These are phyloP conservation scores for Curvularia eragrostidis DNA, from an alignment of 2,329 filamentous ascomycete genomes.

Conservation along the genomic window DNA sequence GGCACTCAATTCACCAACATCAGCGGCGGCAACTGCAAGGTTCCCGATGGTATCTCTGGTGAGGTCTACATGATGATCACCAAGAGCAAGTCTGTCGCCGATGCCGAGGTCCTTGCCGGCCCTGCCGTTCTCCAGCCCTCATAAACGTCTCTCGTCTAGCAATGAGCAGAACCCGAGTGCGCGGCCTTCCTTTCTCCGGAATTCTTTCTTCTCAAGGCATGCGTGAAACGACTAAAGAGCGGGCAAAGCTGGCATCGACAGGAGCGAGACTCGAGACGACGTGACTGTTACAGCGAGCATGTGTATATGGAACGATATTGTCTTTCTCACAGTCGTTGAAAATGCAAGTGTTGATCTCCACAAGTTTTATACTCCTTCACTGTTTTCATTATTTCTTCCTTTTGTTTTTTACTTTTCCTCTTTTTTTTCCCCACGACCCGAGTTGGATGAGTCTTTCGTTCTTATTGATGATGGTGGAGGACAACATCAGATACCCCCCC, in stretches of 20 bases:
- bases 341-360: conserved; percentile 48
- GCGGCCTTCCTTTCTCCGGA: conserved; percentile 16
- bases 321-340: conserved; percentile 45
- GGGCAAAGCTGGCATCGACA: conserved; percentile 12
- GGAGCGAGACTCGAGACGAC: conserved; percentile 9
- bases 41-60: conserved; percentile 68
- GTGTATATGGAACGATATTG: conserved; percentile 32
- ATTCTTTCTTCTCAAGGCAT: conserved; percentile 5
- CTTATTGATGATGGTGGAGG: conserved; percentile 4
- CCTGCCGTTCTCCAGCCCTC: conserved; percentile 50
- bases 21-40: conserved; percentile 62
- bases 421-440: neutral
- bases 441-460: neutral
- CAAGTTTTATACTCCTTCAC: conserved; percentile 6
- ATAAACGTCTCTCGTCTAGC: conserved; percentile 26
- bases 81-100: conserved; percentile 50
- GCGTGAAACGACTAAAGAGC: conserved; percentile 7
- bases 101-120: conserved; percentile 66
- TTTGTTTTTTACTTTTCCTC: conserved; percentile 18
- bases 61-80: conserved; percentile 73
- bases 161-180: conserved; percentile 7
- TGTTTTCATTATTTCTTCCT: conserved; percentile 23
- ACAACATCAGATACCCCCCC: conserved; percentile 22
- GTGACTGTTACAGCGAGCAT: conserved; percentile 19
- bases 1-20: conserved; percentile 63